Percentiles rank a stretch among this genome's conserved stretches.
These are phyloP conservation scores for Phytophthora lateralis DNA, from an alignment of 352 stramenopile genomes.

Conservation along the genomic window DNA sequence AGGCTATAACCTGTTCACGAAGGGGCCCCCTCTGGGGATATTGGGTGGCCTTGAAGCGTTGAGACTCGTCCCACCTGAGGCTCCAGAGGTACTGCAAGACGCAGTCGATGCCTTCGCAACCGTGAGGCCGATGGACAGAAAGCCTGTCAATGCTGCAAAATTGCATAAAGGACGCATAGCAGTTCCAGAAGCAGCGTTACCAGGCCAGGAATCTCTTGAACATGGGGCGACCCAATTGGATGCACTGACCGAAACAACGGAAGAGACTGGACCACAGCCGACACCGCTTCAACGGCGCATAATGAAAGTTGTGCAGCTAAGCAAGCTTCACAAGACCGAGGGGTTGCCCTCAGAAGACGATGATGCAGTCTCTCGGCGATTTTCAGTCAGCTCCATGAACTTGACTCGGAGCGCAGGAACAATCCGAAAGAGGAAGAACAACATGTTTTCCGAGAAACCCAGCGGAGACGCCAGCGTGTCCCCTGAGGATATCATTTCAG, in stretches of 20 bases:
- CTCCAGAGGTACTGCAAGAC: conserved; percentile 14
- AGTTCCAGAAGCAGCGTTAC: conserved; percentile 1
- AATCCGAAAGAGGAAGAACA: conserved; percentile 26
- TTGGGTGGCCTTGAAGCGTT: conserved; percentile 25
- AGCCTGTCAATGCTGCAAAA: neutral
- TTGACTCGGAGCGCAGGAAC: conserved; percentile 17
- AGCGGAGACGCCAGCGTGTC: conserved; percentile 27
- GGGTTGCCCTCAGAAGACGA: neutral
- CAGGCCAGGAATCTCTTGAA: neutral
- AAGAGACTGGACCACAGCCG: neutral
- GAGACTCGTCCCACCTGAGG: conserved; percentile 26
- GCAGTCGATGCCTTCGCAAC: conserved; percentile 13
- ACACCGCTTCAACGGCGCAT: conserved; percentile 18
- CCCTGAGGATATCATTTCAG: conserved; percentile 43
- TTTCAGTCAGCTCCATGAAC: conserved; percentile 51
- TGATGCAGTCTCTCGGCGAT: conserved; percentile 43
- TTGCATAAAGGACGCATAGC: conserved; percentile 20
- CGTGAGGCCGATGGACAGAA: conserved; percentile 3
- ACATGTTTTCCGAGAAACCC: conserved; percentile 28
- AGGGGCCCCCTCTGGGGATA: conserved; percentile 4
- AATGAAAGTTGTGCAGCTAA: conserved; percentile 31
- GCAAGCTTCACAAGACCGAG: conserved; percentile 15
- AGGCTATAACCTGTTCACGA: conserved; percentile 22
- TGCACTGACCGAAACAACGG: neutral
- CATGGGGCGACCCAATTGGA: neutral